A percentile compares a stretch with the other conserved stretches of the same genome.
phyloP scores from a whole-genome alignment of 371 early-diverging fungal species.

The Mucor circinelloides region DNA sequence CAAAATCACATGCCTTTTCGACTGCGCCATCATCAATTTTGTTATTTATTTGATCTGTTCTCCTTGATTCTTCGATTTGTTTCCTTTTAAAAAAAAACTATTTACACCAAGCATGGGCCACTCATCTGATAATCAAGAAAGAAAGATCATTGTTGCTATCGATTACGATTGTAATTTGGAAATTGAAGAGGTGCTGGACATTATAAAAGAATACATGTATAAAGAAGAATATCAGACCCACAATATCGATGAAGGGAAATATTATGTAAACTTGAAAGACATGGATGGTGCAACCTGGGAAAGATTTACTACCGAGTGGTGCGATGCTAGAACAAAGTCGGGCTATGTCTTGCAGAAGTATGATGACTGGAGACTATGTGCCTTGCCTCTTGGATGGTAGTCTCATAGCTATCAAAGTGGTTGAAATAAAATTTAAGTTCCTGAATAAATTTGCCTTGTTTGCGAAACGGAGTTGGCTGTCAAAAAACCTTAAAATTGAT shows the following conservation, averaged over 20 bases:
- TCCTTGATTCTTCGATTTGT: too few species aligned
- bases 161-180: not conserved
- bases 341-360: not conserved
- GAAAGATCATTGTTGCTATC: not conserved
- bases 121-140: not conserved
- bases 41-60: too few species aligned
- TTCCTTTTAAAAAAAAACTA: too few species aligned
- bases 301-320: not conserved
- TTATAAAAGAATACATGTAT: not conserved
- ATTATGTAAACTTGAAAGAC: not conserved
- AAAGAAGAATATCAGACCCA: not conserved
- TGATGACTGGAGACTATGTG: not conserved
- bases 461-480: too few species aligned
- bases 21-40: too few species aligned
- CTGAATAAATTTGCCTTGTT: too few species aligned
- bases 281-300: not conserved
- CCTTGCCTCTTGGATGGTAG: not conserved
- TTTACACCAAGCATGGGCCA: too few species aligned
- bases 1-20: too few species aligned
- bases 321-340: not conserved
- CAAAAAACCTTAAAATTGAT: too few species aligned
- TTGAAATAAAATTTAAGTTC: too few species aligned
- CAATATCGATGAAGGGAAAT: not conserved
- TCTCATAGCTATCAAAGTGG: too few species aligned
- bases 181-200: not conserved